phyloP scores from a whole-genome alignment of 345 rosid species.

The Combretum micranthum region DNA sequence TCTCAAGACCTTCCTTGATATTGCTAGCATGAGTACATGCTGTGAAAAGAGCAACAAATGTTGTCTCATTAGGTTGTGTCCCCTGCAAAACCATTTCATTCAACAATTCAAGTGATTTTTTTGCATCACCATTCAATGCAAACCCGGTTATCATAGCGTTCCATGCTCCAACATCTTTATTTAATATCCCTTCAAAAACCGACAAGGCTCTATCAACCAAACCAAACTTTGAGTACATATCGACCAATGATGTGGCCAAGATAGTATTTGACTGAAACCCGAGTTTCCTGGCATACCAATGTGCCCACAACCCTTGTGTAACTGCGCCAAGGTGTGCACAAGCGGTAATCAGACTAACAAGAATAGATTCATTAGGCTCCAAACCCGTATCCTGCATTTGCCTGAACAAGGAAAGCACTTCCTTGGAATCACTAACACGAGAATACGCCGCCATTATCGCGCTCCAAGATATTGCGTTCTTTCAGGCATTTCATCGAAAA shows the following conservation, averaged over 20 bases:
- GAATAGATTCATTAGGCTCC: slow-evolving; percentile 26
- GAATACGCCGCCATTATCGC: slow-evolving; percentile 33
- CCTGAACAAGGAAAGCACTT: slow-evolving; percentile 27
- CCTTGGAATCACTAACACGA: slow-evolving; percentile 21
- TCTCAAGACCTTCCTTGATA: slow-evolving; percentile 20
- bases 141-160: slow-evolving; percentile 28
- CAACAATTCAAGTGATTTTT: slow-evolving; percentile 22
- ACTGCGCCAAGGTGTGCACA: slow-evolving; percentile 29
- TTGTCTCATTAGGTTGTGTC: slow-evolving; percentile 24
- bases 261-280: slow-evolving; percentile 17
- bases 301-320: slow-evolving; percentile 31
- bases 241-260: slow-evolving; percentile 28
- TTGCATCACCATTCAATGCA: slow-evolving; percentile 26
- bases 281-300: slow-evolving; percentile 18
- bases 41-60: slow-evolving; percentile 21
- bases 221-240: slow-evolving; percentile 33
- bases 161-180: slow-evolving; percentile 29
- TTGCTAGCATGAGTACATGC: slow-evolving; percentile 24
- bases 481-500: slow-evolving; percentile 32
- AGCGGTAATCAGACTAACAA: slow-evolving; percentile 30
- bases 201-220: slow-evolving; percentile 16
- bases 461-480: slow-evolving; percentile 28
- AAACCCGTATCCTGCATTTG: slow-evolving; percentile 19
- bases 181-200: slow-evolving; percentile 19
- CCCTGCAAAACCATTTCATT: slow-evolving; percentile 15